A percentile compares a stretch with the other conserved stretches of the same genome.
These are phyloP conservation scores for Yamadazyma buinensis DNA, from an alignment of 1,139 yeast genomes.

Conservation along the genomic window DNA sequence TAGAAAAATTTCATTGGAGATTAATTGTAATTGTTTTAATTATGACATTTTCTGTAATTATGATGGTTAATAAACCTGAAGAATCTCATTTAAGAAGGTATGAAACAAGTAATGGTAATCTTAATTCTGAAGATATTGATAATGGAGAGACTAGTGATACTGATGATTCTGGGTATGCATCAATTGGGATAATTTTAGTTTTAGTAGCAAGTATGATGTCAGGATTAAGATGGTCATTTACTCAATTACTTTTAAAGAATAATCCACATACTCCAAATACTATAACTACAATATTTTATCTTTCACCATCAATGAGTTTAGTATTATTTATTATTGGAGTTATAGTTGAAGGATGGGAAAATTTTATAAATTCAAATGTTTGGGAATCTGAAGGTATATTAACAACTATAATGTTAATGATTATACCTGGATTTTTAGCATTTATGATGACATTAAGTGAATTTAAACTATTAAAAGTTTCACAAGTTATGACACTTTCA, in stretches of 20 bases:
- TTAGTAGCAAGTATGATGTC: constrained; percentile 75
- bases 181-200: constrained; percentile 69
- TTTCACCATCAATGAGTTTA: constrained; percentile 80
- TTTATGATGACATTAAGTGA: constrained; percentile 90
- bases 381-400: constrained; percentile 60
- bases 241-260: constrained; percentile 71
- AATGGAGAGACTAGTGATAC: constrained; percentile 1
- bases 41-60: constrained; percentile 77
- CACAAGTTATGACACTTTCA: constrained; percentile 82
- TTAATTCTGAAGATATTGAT: not conserved
- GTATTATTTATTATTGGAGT: constrained; percentile 59
- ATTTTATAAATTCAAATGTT: constrained; percentile 50
- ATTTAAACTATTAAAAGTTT: constrained; percentile 73
- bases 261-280: constrained; percentile 67
- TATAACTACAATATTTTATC: constrained; percentile 73
- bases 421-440: constrained; percentile 83
- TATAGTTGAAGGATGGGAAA: constrained; percentile 59
- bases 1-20: constrained; percentile 69
- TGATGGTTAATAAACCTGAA: constrained; percentile 67
- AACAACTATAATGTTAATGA: constrained; percentile 53
- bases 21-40: constrained; percentile 64
- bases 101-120: no score
- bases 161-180: constrained; percentile 11
- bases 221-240: constrained; percentile 92
- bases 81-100: constrained; percentile 8